Percentiles rank a stretch among this genome's conserved stretches.
Conservation (phyloP, 1,284 basidiomycete species). For the Trichosporon ovoides region DNA sequence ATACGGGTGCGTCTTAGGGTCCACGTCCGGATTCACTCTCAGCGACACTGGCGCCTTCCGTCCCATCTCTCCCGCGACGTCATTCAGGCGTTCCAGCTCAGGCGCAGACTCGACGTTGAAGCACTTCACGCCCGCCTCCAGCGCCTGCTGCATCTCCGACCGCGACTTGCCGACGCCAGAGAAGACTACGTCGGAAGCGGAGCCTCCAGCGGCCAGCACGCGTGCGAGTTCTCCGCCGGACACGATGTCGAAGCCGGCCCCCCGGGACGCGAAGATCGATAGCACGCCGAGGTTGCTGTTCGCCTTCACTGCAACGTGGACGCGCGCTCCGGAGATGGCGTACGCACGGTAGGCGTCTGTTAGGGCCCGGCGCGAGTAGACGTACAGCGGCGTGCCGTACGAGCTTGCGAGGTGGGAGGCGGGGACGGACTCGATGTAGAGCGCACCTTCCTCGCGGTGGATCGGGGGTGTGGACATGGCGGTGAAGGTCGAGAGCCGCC, state of each 20-base stretch:
- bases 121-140: slow-evolving; percentile 13
- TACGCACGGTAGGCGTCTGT: slow-evolving; percentile 4
- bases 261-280: slow-evolving; percentile 9
- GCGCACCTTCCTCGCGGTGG: slow-evolving; percentile 8
- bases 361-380: slow-evolving; percentile 14
- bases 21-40: slow-evolving; percentile 13
- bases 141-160: slow-evolving; percentile 9
- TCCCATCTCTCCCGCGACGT: slow-evolving; percentile 3
- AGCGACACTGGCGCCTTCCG: slow-evolving; percentile 1
- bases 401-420: neutral
- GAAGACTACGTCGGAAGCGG: slow-evolving; percentile 7
- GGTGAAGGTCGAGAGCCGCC: neutral
- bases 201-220: slow-evolving; percentile 11
- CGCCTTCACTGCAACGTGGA: slow-evolving; percentile 16
- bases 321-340: neutral
- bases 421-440: slow-evolving; percentile 9
- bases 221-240: slow-evolving; percentile 12
- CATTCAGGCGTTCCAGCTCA: slow-evolving; percentile 6
- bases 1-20: slow-evolving; percentile 12
- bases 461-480: neutral
- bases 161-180: slow-evolving; percentile 10
- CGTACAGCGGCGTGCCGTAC: slow-evolving; percentile 15
- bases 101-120: slow-evolving; percentile 17
- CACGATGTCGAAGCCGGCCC: slow-evolving; percentile 15
- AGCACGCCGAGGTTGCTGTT: slow-evolving; percentile 16